Evolutionary conservation across 495 filamentous ascomycete species (phyloP), one percentile per base, ranked within the genome.

Genomic region (Xylaria nigripes): DNA sequence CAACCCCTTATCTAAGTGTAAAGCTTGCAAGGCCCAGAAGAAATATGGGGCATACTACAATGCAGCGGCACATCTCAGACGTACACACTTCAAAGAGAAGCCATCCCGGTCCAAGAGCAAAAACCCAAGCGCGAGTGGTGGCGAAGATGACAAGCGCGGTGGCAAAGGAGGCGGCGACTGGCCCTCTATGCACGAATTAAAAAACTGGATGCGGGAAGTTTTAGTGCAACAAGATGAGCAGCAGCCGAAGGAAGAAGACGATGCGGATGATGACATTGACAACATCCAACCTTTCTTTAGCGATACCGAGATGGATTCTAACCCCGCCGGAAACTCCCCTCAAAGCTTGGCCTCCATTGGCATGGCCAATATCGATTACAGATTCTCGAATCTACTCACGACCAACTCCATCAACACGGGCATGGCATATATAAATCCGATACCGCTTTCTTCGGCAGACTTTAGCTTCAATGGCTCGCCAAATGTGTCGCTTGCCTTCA

Each of bases 31-130:
- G 9, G 79, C 78, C 22, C 71, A 76, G 45, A 96, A 96, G 72
- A 77, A 75, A 51, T 98, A 98, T 61, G 86, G 86, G 3, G 88
- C 86, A 21, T 95, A 98, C 68, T 96, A 98, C 65, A 98, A 98
- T 59, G 92, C 92, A 1, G 89, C 91, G 2, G 92, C 91, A 0
- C 93, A 96, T 66, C 77, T 98, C 13, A 81, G 91, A 18, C 82
- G 93, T 18, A 87, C 87, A 15, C 93, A 98, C 65, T 98, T 96
- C 75, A 73, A 69, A 43, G 60, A 71, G 55, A 74, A 72, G 62
- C 65, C 68, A 6, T 69, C 66, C 21, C 69, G 72, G 5, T 76
- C 73, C 54, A 66, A 70, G 41, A 66, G 63, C 25, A 69, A 64
- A 46, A 64, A 65, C 21, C 60, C 71, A 46, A 67, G 65, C 21